A percentile compares a stretch with the other conserved stretches of the same genome.
Evolutionary conservation across 306 rosid genomes (phyloP).

Genomic region (Prunus padus): DNA sequence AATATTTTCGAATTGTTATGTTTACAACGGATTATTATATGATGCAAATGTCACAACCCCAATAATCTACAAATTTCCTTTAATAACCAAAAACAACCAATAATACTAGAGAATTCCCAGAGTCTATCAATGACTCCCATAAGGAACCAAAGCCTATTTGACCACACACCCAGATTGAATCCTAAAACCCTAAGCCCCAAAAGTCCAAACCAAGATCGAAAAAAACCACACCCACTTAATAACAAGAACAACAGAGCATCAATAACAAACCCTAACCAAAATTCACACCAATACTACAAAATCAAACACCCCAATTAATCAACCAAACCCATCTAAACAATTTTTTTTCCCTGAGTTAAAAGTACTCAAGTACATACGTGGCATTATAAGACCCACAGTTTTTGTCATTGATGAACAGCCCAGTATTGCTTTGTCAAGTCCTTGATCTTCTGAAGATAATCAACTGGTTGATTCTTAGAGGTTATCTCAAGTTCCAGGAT

Average conservation of each 20-base stretch:
- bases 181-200: slow-evolving; percentile 23
- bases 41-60: too few species aligned
- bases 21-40: too few species aligned
- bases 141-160: not conserved
- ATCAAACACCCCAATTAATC: too few species aligned
- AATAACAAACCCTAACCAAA: not conserved
- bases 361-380: too few species aligned
- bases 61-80: not conserved
- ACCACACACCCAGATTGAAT: not conserved
- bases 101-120: not conserved
- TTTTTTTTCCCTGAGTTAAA: too few species aligned
- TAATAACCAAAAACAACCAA: not conserved
- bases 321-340: not conserved
- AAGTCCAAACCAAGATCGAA: not conserved
- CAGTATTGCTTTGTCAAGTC: slow-evolving; percentile 54
- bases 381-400: too few species aligned
- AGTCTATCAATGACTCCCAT: not conserved
- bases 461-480: slow-evolving; percentile 26
- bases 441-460: slow-evolving; percentile 33
- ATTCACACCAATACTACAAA: not conserved
- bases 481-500: slow-evolving; percentile 1
- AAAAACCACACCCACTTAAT: not conserved
- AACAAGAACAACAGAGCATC: not conserved
- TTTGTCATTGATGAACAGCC: too few species aligned
- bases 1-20: too few species aligned